Evolutionary conservation across 2,329 filamentous ascomycete species (phyloP).

Genomic region (Cercospora sojina): DNA sequence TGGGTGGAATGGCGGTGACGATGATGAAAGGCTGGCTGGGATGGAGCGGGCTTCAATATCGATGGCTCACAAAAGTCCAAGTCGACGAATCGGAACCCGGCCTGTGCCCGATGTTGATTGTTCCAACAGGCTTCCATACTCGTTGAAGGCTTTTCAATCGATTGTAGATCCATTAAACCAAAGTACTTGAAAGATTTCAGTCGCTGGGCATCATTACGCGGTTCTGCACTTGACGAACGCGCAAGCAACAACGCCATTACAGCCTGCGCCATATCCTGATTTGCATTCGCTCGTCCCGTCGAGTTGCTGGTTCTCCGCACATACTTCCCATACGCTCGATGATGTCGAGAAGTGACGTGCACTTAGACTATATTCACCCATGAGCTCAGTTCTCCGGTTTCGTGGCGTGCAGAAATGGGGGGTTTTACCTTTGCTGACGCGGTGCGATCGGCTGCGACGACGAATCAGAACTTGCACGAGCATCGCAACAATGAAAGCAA

Average conservation of each 20-base stretch:
- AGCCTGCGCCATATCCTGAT: neutral
- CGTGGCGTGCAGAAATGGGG: too few relatives aligned
- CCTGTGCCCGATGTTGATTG: too few relatives aligned
- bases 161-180: neutral
- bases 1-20: too few relatives aligned
- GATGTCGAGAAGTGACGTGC: neutral
- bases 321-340: neutral
- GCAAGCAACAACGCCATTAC: neutral
- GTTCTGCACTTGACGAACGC: neutral
- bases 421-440: neutral
- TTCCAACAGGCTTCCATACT: neutral
- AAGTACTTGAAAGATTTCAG: neutral
- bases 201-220: neutral
- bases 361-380: neutral
- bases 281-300: neutral
- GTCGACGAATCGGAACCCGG: too few relatives aligned
- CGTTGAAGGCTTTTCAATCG: neutral
- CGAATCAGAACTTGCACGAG: neutral
- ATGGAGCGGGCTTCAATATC: too few relatives aligned
- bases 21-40: too few relatives aligned
- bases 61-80: too few relatives aligned
- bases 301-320: neutral
- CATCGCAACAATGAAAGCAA: constrained; percentile 1
- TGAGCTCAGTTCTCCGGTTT: neutral
- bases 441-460: neutral